Evolutionary conservation across 768 basidiomycete species (phyloP), one percentile per base, ranked within the genome.

Genomic region (Tephrocybe sp.): DNA sequence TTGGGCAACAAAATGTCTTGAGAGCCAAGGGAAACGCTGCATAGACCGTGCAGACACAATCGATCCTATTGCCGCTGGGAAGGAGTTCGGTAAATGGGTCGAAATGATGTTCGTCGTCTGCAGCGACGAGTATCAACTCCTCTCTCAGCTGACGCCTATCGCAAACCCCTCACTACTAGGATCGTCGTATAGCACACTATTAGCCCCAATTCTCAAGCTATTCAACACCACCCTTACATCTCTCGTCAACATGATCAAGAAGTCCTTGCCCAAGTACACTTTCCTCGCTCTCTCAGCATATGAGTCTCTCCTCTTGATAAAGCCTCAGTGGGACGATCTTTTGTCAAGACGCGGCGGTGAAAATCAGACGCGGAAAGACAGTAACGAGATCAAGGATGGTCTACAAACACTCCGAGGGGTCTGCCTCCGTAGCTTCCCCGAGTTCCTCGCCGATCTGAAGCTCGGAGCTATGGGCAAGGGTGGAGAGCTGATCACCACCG

Each of bases 401-500:
- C 58, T 88, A 6, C 79, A 81, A 43, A 68, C 77, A 4, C 69
- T 93, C 9, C 72, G 86, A 12, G 80, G 76, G 0, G 72, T 91
- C 1, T 90, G 88, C 59, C 65, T 92, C 50, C 74, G 91, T 38
- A 90, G 86, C 44, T 93, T 92, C 63, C 90, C 91, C 0, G 90
- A 93, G 58, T 86, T 88, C 55, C 63, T 93, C 39, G 88, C 82
- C 15, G 88, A 92, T 61, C 66, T 92, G 59, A 89, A 89, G 63
- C 63, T 84, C 52, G 83, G 82, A 1, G 78, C 76, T 2, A 61
- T 74, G 36, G 66, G 78, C 4, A 82, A 74, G 53, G 77, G 76
- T 3, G 75, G 78, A 3, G 86, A 88, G 59, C 65, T 82, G 6
- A 24, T 60, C 4, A 79, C 79, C 30, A 82, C 83, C 3, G 80